Evolutionary conservation across 306 rosid species (phyloP), one percentile per base, ranked within the genome.

Genomic region (Crataegus laevigata): DNA sequence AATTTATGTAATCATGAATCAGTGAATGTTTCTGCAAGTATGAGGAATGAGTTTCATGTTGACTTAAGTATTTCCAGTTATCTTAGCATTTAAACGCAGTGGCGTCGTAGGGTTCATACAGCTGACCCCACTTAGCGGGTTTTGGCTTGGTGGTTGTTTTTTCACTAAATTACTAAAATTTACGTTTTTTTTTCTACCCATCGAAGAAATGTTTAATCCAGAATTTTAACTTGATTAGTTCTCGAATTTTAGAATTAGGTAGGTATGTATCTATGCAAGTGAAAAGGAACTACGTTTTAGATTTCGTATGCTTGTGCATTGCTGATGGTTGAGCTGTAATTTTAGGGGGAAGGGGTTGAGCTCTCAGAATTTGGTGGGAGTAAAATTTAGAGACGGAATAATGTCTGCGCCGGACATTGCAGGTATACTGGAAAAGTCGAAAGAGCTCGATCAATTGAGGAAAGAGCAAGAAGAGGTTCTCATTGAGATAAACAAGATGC

Each of bases 381-480:
- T 51, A 43, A 28, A 28, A 25, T 50, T 51, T 69, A 17, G 6
- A 42, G 36, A 52, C 29, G 36, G 51, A 78, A 75, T 85, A 77
- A 94, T 94, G 99, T 82, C 96, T 76, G 84, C 97, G 24, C 82
- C 90, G 64, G 96, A 94, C 73, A 82, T 94, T 82, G 81, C 73
- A 3, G 87, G 87, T 69, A 90, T 94, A 65, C 76, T 94, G 83
- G 96, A 84, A 26, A 87, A 67, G 75, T 80, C 99, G 42, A 94
- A 90, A 75, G 99, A 92, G 82, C 90, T 94, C 38, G 99, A 94
- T 86, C 96, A 89, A 83, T 75, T 92, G 24, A 81, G 99, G 90
- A 92, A 90, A 83, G 89, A 89, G 8, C 97, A 82, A 50, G 99
- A 94, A 73, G 92, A 86, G 0, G 85, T 94, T 68, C 86, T 94